Evolutionary conservation across 2,329 filamentous ascomycete species (phyloP), one percentile per base, ranked within the genome.

Genomic region (Penicillium sclerotiorum): DNA sequence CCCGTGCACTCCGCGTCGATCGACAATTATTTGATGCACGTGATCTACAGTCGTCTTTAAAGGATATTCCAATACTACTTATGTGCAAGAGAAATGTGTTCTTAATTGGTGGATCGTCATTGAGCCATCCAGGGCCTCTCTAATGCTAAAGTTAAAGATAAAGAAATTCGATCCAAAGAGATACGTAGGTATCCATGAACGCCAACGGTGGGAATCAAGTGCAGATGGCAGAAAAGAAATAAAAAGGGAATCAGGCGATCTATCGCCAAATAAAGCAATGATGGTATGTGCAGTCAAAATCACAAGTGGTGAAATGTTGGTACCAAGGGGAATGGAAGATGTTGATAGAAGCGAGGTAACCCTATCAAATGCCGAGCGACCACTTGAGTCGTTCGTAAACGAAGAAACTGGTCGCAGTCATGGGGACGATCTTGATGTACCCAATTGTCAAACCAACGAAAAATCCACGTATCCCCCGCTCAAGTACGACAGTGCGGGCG

Each of bases 381-480:
- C 79, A 68, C 75, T 87, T 87, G 45, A 79, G 77, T 51, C 85
- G 75, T 66, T 87, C 85, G 63, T 87, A 88, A 15, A 84, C 83
- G 65, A 81, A 86, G 68, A 88, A 88, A 56, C 81, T 82, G 13
- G 82, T 83, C 11, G 94, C 94, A 22, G 76, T 84, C 89, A 99
- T 88, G 3, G 94, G 94, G 55, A 96, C 80, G 44, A 97, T 84
- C 76, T 99, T 99, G 65, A 91, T 83, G 71, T 97, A 99, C 7
- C 94, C 94, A 71, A 99, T 96, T 1, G 88, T 90, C 68, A 99
- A 74, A 0, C 94, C 94, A 9, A 97, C 87, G 71, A 90, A 99
- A 75, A 96, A 97, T 0, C 94, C 94, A 43, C 81, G 79, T 51
- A 86, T 73, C 0, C 94, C 94, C 49, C 80, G 81, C 73, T 96